Conservation (phyloP, 192 early-diverging fungal species). For the Podila epicladia region DNA sequence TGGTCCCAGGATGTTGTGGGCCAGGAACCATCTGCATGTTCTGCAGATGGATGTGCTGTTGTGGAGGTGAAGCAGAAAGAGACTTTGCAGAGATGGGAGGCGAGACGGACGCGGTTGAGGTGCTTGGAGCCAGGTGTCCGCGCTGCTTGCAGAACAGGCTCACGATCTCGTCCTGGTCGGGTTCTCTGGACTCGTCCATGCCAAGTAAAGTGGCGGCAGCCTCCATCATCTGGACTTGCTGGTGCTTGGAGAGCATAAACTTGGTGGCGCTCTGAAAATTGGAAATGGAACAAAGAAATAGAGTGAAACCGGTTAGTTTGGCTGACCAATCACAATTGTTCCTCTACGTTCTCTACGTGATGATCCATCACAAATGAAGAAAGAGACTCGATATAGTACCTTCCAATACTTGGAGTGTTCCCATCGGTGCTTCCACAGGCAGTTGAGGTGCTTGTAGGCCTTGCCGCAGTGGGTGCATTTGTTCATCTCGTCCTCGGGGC, state of each 20-base stretch:
- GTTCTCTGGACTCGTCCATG: slow-evolving; percentile 44
- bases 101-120: slow-evolving; percentile 29
- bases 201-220: slow-evolving; percentile 70
- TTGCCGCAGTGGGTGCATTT: slow-evolving; percentile 72
- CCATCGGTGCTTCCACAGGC: slow-evolving; percentile 73
- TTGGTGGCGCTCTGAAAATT: slow-evolving; percentile 52
- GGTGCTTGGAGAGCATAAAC: slow-evolving; percentile 71
- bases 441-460: slow-evolving; percentile 71
- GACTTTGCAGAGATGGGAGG: slow-evolving; percentile 37
- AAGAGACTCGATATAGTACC: slow-evolving; percentile 20
- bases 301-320: not conserved
- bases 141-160: slow-evolving; percentile 31
- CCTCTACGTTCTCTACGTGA: too few species aligned
- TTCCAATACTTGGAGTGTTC: slow-evolving; percentile 76
- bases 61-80: slow-evolving; percentile 33
- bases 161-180: slow-evolving; percentile 35
- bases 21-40: not conserved
- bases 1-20: not conserved
- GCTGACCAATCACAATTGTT: too few species aligned
- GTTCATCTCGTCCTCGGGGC: not conserved
- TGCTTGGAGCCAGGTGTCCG: slow-evolving; percentile 19
- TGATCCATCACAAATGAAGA: not conserved
- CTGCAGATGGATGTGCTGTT: not conserved
- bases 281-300: not conserved
- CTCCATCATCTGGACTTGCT: slow-evolving; percentile 74